phyloP scores from a whole-genome alignment of 73 alveolate genomes.

The Paraurostyla sp. region DNA sequence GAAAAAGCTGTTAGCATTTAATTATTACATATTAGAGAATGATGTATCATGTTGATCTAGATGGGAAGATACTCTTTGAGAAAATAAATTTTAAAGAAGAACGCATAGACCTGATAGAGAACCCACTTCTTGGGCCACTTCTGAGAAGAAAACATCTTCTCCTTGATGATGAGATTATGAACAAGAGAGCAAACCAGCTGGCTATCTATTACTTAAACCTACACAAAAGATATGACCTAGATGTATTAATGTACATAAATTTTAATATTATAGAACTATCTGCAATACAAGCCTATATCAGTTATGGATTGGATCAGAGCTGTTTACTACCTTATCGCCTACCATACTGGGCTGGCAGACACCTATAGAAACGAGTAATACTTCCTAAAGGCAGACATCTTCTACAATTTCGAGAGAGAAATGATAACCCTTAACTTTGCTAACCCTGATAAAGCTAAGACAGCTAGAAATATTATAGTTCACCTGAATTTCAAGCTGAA shows the following conservation, averaged over 20 bases:
- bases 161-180: conserved; percentile 68
- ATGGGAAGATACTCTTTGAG: conserved; percentile 81
- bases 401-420: conserved; percentile 74
- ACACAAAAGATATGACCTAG: conserved; percentile 84
- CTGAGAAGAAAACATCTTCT: conserved; percentile 64
- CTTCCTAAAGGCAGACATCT: conserved; percentile 75
- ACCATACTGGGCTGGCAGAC: conserved; percentile 78
- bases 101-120: conserved; percentile 81
- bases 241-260: conserved; percentile 57
- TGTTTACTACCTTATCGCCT: conserved; percentile 68
- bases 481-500: background rate
- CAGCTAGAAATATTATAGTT: background rate
- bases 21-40: conserved; percentile 60
- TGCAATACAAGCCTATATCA: conserved; percentile 80
- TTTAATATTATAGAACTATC: conserved; percentile 66
- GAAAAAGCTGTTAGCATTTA: conserved; percentile 63
- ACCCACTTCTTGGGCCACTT: conserved; percentile 79
- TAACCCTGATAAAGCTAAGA: conserved; percentile 43
- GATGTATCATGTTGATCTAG: conserved; percentile 84
- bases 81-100: conserved; percentile 82
- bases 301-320: conserved; percentile 87
- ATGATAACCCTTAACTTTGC: conserved; percentile 68
- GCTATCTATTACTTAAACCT: conserved; percentile 78
- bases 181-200: conserved; percentile 78
- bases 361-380: conserved; percentile 84